phyloP scores from a whole-genome alignment of 108 stramenopile species.

The Fragilaria crotonensis region DNA sequence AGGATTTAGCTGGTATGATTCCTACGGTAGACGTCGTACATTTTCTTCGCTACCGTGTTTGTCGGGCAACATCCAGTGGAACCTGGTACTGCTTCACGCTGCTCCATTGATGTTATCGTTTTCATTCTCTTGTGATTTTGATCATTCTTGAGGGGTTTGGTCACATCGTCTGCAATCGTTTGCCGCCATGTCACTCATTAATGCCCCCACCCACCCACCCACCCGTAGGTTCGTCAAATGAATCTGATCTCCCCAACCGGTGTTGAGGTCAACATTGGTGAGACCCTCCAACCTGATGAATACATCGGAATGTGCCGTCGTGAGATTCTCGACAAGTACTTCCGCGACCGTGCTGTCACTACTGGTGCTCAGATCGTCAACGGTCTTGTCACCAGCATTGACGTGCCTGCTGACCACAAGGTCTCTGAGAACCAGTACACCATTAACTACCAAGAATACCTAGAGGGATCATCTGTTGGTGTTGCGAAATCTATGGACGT shows the following conservation, averaged over 20 bases:
- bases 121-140: too few species aligned
- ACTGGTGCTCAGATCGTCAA: conserved; percentile 90
- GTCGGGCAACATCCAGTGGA: too few species aligned
- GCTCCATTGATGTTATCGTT: too few species aligned
- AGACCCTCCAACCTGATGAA: conserved; percentile 93
- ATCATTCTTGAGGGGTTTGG: not conserved
- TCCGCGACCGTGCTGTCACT: conserved; percentile 93
- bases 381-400: conserved; percentile 91
- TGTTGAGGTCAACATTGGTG: conserved; percentile 95
- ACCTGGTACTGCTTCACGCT: too few species aligned
- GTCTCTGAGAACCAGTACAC: conserved; percentile 69
- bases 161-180: conserved; percentile 1
- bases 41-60: too few species aligned
- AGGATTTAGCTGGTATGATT: conserved; percentile 7
- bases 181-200: too few species aligned
- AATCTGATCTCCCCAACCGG: conserved; percentile 96
- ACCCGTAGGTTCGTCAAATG: conserved; percentile 94
- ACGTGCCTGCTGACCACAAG: conserved; percentile 85
- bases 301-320: conserved; percentile 99
- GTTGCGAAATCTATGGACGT: conserved; percentile 79
- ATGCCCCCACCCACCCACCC: too few species aligned
- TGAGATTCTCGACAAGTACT: conserved; percentile 94
- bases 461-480: conserved; percentile 59
- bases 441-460: conserved; percentile 83
- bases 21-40: not conserved